Conservation (phyloP, 1,139 yeast genomes). For the Casaregolazyma suthepensis region DNA sequence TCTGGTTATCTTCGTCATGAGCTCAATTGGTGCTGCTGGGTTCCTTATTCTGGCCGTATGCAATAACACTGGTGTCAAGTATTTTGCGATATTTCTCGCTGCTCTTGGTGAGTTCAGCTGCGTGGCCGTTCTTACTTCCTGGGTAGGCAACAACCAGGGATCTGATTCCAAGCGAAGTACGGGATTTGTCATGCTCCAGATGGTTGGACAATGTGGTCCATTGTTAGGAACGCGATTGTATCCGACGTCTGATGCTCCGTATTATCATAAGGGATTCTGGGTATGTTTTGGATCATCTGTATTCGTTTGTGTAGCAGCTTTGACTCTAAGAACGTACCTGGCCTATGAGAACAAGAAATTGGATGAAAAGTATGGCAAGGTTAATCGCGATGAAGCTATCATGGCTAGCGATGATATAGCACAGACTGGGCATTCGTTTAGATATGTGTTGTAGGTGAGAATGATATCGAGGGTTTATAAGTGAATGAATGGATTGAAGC, state of each 20-base stretch:
- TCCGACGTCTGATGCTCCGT: slow-evolving; percentile 29
- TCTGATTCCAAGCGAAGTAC: slow-evolving; percentile 28
- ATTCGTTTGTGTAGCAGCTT: slow-evolving; percentile 20
- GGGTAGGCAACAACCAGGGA: slow-evolving; percentile 32
- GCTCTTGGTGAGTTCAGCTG: slow-evolving; percentile 31
- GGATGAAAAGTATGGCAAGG: slow-evolving; percentile 22
- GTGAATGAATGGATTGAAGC: no score
- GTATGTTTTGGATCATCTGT: slow-evolving; percentile 23
- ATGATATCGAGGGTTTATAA: no score
- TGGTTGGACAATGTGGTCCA: slow-evolving; percentile 33
- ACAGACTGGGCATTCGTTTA: slow-evolving; percentile 2
- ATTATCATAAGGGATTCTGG: slow-evolving; percentile 28
- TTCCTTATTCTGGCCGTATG: slow-evolving; percentile 27
- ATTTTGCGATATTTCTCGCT: slow-evolving; percentile 31
- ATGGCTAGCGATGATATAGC: slow-evolving; percentile 4
- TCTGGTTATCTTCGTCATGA: slow-evolving; percentile 21
- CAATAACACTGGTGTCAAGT: slow-evolving; percentile 23
- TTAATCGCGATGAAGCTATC: slow-evolving; percentile 6
- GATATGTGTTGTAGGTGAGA: slow-evolving; percentile 5
- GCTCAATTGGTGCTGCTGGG: slow-evolving; percentile 27
- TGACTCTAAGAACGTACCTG: slow-evolving; percentile 19
- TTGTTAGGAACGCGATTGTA: slow-evolving; percentile 30
- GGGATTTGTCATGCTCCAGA: slow-evolving; percentile 28
- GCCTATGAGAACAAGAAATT: slow-evolving; percentile 20
- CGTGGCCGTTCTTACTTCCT: slow-evolving; percentile 26